Conservation (phyloP, 164 flowering plant species). For the Chimonanthus salicifolius region DNA sequence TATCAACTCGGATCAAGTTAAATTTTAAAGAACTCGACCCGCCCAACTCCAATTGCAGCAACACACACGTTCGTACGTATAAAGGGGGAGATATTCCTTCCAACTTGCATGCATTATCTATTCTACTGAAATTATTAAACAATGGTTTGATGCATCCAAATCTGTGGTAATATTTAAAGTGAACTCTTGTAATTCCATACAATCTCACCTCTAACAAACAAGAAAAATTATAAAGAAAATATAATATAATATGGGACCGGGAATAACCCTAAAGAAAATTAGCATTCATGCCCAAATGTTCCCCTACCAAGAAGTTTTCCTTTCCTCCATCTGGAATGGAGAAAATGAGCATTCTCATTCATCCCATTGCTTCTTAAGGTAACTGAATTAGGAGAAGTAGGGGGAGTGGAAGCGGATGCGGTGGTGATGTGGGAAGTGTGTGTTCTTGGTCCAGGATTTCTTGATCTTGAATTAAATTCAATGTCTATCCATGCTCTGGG, state of each 20-base stretch:
- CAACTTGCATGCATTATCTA: no score
- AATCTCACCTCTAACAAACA: background rate
- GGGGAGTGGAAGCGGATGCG: constrained; percentile 25
- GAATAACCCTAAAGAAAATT: no score
- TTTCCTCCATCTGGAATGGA: constrained; percentile 69
- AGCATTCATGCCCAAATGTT: constrained; percentile 74
- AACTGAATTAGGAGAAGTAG: no score
- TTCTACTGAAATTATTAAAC: no score
- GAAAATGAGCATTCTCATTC: constrained; percentile 25
- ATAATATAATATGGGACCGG: background rate
- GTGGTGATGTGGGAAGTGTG: constrained; percentile 57
- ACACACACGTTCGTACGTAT: no score
- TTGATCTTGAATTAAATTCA: constrained; percentile 32
- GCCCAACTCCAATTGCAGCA: no score
- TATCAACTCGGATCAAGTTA: no score
- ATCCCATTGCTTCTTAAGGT: constrained; percentile 25
- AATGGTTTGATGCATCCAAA: no score
- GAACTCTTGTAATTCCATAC: no score
- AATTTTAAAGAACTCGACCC: no score
- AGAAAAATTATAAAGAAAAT: background rate
- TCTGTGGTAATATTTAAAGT: no score
- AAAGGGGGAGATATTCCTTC: no score
- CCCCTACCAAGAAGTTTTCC: constrained; percentile 93
- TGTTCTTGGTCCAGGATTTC: constrained; percentile 56
- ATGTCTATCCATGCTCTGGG: constrained; percentile 19